A percentile compares a stretch with the other conserved stretches of the same genome.
These are phyloP conservation scores for Ogataea salicorniae DNA, from an alignment of 805 yeast genomes.

Conservation along the genomic window DNA sequence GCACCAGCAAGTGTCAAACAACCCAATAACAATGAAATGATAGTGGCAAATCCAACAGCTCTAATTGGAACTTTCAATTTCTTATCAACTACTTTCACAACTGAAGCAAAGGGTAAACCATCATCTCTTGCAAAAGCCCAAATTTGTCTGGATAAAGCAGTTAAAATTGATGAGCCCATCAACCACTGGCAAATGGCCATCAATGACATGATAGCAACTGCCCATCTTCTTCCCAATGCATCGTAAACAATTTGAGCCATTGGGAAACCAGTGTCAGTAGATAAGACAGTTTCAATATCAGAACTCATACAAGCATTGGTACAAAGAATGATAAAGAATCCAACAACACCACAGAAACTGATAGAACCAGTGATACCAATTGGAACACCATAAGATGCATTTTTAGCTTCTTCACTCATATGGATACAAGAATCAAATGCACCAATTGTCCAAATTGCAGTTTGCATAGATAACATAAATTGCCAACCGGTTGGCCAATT, in stretches of 20 bases:
- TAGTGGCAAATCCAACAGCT: constrained; percentile 53
- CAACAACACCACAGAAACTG: constrained; percentile 51
- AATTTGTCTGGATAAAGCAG: constrained; percentile 64
- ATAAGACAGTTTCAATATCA: constrained; percentile 39
- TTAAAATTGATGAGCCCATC: constrained; percentile 59
- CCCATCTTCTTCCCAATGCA: constrained; percentile 60
- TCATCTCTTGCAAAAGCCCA: constrained; percentile 78
- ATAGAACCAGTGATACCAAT: constrained; percentile 59
- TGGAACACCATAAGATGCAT: constrained; percentile 60
- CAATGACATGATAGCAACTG: constrained; percentile 56
- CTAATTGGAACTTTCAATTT: constrained; percentile 57
- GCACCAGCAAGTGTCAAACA: constrained; percentile 52
- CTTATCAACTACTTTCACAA: constrained; percentile 53
- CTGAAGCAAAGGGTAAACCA: constrained; percentile 58
- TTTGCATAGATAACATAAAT: constrained; percentile 41
- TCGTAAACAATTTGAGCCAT: constrained; percentile 62
- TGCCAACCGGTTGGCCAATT: constrained; percentile 61
- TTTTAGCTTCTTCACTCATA: constrained; percentile 65
- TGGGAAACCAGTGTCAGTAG: constrained; percentile 49
- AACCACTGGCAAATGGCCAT: constrained; percentile 57
- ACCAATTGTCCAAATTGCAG: constrained; percentile 72
- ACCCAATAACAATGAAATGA: constrained; percentile 48
- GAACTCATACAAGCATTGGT: constrained; percentile 49
- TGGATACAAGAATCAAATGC: constrained; percentile 70
- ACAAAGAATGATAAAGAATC: constrained; percentile 51